phyloP scores from a whole-genome alignment of 2,329 filamentous ascomycete species.

The Diaporthe sp. region DNA sequence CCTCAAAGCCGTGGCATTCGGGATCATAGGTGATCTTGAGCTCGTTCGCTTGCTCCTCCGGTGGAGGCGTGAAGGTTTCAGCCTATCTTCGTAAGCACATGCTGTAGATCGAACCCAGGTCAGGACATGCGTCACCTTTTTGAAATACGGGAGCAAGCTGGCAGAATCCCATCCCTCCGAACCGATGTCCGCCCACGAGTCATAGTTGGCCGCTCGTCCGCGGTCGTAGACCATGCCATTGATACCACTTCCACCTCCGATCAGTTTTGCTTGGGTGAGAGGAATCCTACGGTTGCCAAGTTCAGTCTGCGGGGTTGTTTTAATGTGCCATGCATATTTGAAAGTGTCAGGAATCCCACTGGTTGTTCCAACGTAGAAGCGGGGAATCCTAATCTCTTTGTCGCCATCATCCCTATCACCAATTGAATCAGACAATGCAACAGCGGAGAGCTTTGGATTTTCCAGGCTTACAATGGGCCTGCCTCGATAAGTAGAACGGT shows the following conservation, averaged over 20 bases:
- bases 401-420: neutral
- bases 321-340: conserved; percentile 6
- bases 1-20: conserved; percentile 6
- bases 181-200: neutral
- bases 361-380: neutral
- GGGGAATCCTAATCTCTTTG: neutral
- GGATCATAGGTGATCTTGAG: neutral
- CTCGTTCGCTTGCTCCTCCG: neutral
- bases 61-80: neutral
- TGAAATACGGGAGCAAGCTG: conserved; percentile 3
- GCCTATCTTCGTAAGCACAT: neutral
- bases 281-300: neutral
- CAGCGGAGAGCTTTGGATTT: too few relatives aligned
- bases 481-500: neutral
- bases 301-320: neutral
- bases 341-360: neutral
- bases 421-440: neutral
- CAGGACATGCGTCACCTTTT: neutral
- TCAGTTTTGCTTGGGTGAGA: neutral
- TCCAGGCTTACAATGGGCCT: neutral
- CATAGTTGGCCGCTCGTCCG: neutral
- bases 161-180: neutral
- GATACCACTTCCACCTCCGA: conserved; percentile 11
- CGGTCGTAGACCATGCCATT: conserved; percentile 7
- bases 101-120: neutral